Evolutionary conservation across 2,329 filamentous ascomycete genomes (phyloP).

Genomic region (Xylaria sp.): DNA sequence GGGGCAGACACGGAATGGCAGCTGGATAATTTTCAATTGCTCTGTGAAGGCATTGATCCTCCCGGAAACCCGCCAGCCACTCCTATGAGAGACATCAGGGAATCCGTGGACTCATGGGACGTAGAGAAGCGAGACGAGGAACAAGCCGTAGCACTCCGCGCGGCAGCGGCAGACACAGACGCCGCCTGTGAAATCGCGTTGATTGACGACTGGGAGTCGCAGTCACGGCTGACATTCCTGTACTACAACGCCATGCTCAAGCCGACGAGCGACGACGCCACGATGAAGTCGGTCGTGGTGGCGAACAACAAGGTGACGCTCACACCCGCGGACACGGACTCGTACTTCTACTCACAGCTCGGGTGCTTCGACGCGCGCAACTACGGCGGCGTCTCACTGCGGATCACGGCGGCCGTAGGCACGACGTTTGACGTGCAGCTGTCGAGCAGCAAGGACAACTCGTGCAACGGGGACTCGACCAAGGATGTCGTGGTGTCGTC

Average conservation of each 20-base stretch:
- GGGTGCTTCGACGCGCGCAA: conserved; percentile 63
- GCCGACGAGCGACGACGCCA: conserved; percentile 66
- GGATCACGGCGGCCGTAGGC: conserved; percentile 64
- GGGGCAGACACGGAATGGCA: conserved; percentile 58
- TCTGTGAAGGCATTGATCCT: conserved; percentile 50
- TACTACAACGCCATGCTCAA: conserved; percentile 69
- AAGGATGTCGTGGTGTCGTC: conserved; percentile 56
- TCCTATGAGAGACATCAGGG: background rate
- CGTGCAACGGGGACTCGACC: conserved; percentile 55
- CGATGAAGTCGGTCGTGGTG: conserved; percentile 66
- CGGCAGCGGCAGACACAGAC: conserved; percentile 5
- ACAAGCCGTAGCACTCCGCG: conserved; percentile 31
- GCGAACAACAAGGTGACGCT: conserved; percentile 63
- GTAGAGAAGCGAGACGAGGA: conserved; percentile 17
- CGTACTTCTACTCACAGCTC: conserved; percentile 69
- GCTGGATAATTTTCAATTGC: conserved; percentile 60
- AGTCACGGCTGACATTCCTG: conserved; percentile 70
- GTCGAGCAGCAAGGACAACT: conserved; percentile 54
- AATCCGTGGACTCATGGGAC: conserved; percentile 5
- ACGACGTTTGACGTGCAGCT: conserved; percentile 64
- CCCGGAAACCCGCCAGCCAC: conserved; percentile 32
- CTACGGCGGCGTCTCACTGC: conserved; percentile 67
- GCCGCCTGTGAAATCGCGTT: conserved; percentile 56
- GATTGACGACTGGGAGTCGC: conserved; percentile 70
- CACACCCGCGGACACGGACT: conserved; percentile 59